Conservation (phyloP, 1,284 basidiomycete species). For the Calocybe gambosa region DNA sequence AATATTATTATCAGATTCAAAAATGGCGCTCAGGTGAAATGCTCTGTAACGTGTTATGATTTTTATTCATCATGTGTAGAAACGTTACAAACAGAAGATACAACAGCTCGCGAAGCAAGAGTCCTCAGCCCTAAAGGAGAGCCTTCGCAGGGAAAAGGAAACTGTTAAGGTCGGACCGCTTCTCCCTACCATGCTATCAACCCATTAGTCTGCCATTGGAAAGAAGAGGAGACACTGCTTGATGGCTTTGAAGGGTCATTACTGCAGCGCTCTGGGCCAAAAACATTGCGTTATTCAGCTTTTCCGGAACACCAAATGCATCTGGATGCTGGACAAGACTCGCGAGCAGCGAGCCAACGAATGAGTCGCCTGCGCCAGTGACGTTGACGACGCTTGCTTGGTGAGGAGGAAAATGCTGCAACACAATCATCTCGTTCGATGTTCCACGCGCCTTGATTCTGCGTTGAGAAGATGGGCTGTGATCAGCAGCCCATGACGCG, state of each 20-base stretch:
- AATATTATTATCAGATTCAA: slow-evolving; percentile 72
- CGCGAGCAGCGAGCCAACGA: slow-evolving; percentile 74
- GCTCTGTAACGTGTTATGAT: slow-evolving; percentile 4
- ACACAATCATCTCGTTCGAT: slow-evolving; percentile 42
- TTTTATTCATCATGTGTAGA: slow-evolving; percentile 28
- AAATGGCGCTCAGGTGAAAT: slow-evolving; percentile 65
- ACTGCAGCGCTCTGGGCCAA: slow-evolving; percentile 61
- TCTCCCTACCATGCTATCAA: slow-evolving; percentile 6
- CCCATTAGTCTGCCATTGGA: slow-evolving; percentile 25
- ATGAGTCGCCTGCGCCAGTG: slow-evolving; percentile 88
- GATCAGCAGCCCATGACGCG: slow-evolving; percentile 42
- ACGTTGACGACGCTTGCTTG: slow-evolving; percentile 54
- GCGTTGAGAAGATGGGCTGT: slow-evolving; percentile 40
- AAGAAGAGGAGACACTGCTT: slow-evolving; percentile 61
- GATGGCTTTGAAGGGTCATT: slow-evolving; percentile 53
- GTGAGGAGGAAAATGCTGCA: slow-evolving; percentile 69
- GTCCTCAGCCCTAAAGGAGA: slow-evolving; percentile 39
- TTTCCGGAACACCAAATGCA: slow-evolving; percentile 39
- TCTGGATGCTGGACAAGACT: slow-evolving; percentile 38
- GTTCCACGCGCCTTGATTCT: slow-evolving; percentile 47
- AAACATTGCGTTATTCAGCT: slow-evolving; percentile 38
- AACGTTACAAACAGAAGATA: slow-evolving; percentile 49
- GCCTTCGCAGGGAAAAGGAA: slow-evolving; percentile 42
- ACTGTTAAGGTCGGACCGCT: slow-evolving; percentile 57
- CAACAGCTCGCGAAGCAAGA: slow-evolving; percentile 35